Evolutionary conservation across 2,329 filamentous ascomycete genomes (phyloP), one percentile per base, ranked within the genome.

Genomic region (Verticillium dahliae): DNA sequence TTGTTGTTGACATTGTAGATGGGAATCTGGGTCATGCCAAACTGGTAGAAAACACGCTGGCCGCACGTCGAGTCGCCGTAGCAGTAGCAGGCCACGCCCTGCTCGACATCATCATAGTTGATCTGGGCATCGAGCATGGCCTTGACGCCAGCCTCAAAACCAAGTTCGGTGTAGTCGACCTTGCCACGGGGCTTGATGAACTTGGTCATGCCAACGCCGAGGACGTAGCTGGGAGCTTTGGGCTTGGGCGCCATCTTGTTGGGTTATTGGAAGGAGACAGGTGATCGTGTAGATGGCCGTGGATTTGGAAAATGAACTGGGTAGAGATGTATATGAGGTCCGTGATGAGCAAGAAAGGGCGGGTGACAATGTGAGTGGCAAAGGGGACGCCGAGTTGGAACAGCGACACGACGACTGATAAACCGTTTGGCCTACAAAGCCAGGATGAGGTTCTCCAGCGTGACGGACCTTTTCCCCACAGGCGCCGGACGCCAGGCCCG

Each of bases 1-100:
- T 97, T 97, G 83, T 98, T 98, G 85, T 97, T 98, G 72, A 97
- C 92, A 72, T 98, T 98, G 82, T 96, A 93, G 73, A 98, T 92
- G 70, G 94, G 94, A 69, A 98, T 97, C 71, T 90, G 84, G 54
- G 93, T 97, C 89, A 98, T 93, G 80, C 94, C 95, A 75, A 98
- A 97, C 78, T 98, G 94, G 79, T 98, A 98, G 79, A 98, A 97
- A 71, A 98, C 93, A 67, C 94, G 89, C 81, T 98, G 94, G 57
- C 94, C 94, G 76, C 90, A 95, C 61, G 94, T 97, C 66, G 88
- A 92, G 80, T 98, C 94, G 72, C 94, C 94, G 75, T 97, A 97
- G 83, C 92, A 96, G 81, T 96, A 98, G 83, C 94, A 97, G n/a
- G 93, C 95, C 11, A 98, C 84, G 65, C 92, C 94, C 73, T 96